Conservation (phyloP, 2,329 filamentous ascomycete species). For the Paecilomyces fulvus region DNA sequence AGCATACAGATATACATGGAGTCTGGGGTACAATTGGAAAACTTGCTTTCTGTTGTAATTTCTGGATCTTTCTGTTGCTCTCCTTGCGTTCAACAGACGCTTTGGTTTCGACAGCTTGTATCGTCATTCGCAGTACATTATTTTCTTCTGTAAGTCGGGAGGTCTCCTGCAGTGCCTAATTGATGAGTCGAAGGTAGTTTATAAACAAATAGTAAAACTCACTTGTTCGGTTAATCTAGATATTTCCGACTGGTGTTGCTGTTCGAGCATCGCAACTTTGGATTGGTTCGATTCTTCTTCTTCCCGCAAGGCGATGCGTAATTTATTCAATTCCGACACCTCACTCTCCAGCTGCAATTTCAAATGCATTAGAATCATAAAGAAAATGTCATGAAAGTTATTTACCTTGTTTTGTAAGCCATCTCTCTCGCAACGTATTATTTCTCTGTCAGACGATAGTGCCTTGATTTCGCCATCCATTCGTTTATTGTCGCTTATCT, state of each 20-base stretch:
- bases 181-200: not conserved
- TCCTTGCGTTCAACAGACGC: conserved; percentile 19
- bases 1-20: not conserved
- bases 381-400: not conserved
- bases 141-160: conserved; percentile 17
- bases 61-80: conserved; percentile 22
- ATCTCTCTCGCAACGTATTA: conserved; percentile 9
- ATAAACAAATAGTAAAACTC: not conserved
- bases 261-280: conserved; percentile 13
- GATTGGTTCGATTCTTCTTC: conserved; percentile 11
- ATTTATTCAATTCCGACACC: conserved; percentile 11
- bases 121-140: conserved; percentile 13
- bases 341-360: conserved; percentile 16
- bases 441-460: conserved; percentile 13
- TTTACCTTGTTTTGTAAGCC: conserved; percentile 16
- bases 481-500: conserved; percentile 13
- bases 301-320: conserved; percentile 14
- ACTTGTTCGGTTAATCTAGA: conserved; percentile 16
- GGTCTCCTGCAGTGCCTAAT: conserved; percentile 10
- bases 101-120: conserved; percentile 17
- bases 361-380: conserved; percentile 3
- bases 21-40: not conserved
- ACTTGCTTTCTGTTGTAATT: conserved; percentile 26
- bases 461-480: conserved; percentile 15
- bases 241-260: conserved; percentile 13